Conservation (phyloP, 495 filamentous ascomycete species). For the Trichoderma asperelloides region DNA sequence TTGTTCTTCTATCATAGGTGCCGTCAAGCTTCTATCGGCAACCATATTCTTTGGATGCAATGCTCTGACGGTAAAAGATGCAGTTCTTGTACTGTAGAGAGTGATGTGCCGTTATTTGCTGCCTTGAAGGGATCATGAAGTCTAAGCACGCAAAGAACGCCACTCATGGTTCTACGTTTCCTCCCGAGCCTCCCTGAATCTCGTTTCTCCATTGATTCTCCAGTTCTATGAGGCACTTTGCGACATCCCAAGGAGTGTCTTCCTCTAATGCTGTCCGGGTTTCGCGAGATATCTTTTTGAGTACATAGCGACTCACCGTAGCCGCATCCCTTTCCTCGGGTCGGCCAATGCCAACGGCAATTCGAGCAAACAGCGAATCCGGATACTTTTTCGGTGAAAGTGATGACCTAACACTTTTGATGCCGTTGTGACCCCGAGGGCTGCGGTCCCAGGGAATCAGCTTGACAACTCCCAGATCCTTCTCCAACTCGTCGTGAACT, state of each 20-base stretch:
- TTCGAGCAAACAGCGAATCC: conserved; percentile 26
- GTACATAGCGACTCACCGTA: conserved; percentile 58
- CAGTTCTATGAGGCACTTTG: conserved; percentile 41
- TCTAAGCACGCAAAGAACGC: neutral
- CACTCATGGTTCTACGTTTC: neutral
- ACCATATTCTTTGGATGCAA: too few relatives aligned
- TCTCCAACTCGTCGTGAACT: conserved; percentile 79
- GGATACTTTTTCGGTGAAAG: conserved; percentile 26
- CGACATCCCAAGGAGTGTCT: conserved; percentile 39
- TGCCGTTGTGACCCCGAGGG: conserved; percentile 67
- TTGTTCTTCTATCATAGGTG: too few relatives aligned
- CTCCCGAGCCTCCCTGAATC: neutral
- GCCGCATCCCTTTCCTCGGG: conserved; percentile 47
- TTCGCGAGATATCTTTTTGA: conserved; percentile 47
- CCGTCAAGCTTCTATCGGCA: too few relatives aligned
- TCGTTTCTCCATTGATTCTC: conserved; percentile 25
- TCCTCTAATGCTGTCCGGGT: conserved; percentile 42
- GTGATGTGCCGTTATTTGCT: too few relatives aligned
- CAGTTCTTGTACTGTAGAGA: too few relatives aligned
- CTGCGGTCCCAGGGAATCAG: conserved; percentile 48
- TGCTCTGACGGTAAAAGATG: too few relatives aligned
- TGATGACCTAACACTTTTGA: conserved; percentile 54
- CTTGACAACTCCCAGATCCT: conserved; percentile 53
- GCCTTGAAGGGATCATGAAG: too few relatives aligned
- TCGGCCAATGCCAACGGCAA: conserved; percentile 67